These are phyloP conservation scores for Claviceps africana DNA, from an alignment of 2,329 filamentous ascomycete genomes.

Conservation along the genomic window DNA sequence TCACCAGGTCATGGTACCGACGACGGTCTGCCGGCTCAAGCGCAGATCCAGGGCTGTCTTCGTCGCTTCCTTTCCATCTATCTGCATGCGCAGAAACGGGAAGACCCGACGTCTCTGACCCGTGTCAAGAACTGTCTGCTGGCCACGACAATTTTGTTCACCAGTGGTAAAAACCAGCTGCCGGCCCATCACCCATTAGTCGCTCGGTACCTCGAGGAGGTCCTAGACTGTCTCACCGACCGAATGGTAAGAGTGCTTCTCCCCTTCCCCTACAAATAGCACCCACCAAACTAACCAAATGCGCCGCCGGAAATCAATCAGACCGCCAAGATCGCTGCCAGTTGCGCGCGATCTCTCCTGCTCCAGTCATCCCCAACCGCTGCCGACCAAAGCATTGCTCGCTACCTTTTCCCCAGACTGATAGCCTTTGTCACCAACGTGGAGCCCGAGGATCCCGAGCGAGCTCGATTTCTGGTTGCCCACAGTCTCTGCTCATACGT, in stretches of 20 bases:
- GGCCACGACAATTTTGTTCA: constrained; percentile 78
- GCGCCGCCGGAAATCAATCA: constrained; percentile 13
- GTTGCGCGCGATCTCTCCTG: constrained; percentile 75
- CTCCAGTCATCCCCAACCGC: constrained; percentile 47
- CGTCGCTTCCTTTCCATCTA: constrained; percentile 72
- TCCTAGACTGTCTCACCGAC: constrained; percentile 71
- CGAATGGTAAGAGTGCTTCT: constrained; percentile 43
- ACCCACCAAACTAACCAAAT: not conserved
- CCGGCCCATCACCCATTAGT: constrained; percentile 63
- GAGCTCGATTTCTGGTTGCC: constrained; percentile 54
- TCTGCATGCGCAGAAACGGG: constrained; percentile 59
- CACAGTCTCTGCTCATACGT: constrained; percentile 67
- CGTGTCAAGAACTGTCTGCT: constrained; percentile 91
- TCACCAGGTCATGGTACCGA: constrained; percentile 24
- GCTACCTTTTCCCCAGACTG: constrained; percentile 61
- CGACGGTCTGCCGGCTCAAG: constrained; percentile 37
- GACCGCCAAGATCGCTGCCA: constrained; percentile 80
- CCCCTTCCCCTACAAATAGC: not conserved
- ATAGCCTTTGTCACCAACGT: constrained; percentile 60
- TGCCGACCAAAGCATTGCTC: constrained; percentile 59
- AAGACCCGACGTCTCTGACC: constrained; percentile 59
- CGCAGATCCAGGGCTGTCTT: constrained; percentile 69
- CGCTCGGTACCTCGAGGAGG: constrained; percentile 59
- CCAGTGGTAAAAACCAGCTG: constrained; percentile 60
- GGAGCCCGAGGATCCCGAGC: constrained; percentile 65